Percentiles rank a stretch among this genome's conserved stretches.
These are phyloP conservation scores for Astrothelium macrocarpum DNA, from an alignment of 495 filamentous ascomycete species.

Conservation along the genomic window DNA sequence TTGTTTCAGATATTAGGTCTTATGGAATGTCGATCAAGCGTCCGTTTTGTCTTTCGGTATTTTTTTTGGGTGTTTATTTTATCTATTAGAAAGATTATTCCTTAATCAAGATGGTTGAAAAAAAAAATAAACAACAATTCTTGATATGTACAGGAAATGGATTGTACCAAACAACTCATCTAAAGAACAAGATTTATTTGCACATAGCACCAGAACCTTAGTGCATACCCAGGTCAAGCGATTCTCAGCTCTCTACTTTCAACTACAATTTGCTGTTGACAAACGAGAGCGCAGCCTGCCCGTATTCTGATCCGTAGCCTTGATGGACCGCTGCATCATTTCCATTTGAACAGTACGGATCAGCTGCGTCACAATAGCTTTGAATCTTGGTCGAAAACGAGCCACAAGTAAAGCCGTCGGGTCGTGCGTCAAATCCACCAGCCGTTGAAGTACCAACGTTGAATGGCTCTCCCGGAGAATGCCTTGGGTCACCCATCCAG, in stretches of 20 bases:
- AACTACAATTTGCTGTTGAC: conserved; percentile 17
- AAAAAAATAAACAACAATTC: too few species aligned
- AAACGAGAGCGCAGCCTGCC: conserved; percentile 39
- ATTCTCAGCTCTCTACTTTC: not conserved
- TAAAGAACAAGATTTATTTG: too few species aligned
- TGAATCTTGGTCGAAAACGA: conserved; percentile 11
- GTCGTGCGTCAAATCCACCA: conserved; percentile 15
- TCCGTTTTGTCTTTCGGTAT: too few species aligned
- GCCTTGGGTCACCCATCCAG: conserved; percentile 15
- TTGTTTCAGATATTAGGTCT: too few species aligned
- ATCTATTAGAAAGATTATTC: too few species aligned
- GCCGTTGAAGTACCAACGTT: conserved; percentile 13
- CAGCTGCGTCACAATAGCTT: conserved; percentile 17
- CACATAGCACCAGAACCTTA: too few species aligned
- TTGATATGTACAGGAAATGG: too few species aligned
- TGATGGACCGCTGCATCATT: conserved; percentile 16
- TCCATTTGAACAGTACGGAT: conserved; percentile 21
- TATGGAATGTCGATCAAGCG: too few species aligned
- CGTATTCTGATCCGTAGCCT: conserved; percentile 17
- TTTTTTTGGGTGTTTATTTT: too few species aligned
- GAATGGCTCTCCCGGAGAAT: conserved; percentile 10
- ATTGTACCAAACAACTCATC: too few species aligned
- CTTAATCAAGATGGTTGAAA: too few species aligned
- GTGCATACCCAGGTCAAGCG: not conserved
- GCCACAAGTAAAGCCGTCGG: conserved; percentile 11